Percentiles rank a stretch among this genome's conserved stretches.
Conservation (phyloP, 2,329 filamentous ascomycete species). For the Fonsecaea multimorphosa region DNA sequence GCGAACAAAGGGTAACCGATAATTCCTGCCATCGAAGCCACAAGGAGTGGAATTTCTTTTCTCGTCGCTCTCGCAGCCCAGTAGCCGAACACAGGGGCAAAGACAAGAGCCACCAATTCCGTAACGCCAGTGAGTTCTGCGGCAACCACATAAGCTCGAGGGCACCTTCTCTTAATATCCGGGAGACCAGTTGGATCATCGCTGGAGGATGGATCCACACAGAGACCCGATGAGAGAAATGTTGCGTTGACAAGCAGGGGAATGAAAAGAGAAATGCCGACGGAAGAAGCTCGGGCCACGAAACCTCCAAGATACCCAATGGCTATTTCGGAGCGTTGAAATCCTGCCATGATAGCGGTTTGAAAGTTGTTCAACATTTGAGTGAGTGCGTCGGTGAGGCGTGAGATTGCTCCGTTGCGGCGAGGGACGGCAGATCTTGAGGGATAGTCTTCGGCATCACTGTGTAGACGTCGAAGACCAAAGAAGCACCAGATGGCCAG, state of each 20-base stretch:
- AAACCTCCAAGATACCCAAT: conserved; percentile 93
- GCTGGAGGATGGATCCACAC: conserved; percentile 57
- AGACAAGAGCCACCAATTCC: conserved; percentile 82
- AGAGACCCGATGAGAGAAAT: conserved; percentile 81
- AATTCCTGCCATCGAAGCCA: conserved; percentile 75
- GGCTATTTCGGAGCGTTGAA: conserved; percentile 77
- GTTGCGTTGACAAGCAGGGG: conserved; percentile 91
- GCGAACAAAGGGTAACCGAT: conserved; percentile 79
- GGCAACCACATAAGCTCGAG: conserved; percentile 84
- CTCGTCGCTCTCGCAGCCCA: conserved; percentile 71
- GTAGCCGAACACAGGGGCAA: conserved; percentile 86
- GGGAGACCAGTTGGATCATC: conserved; percentile 44
- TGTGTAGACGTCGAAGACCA: conserved; percentile 70
- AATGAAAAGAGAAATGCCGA: conserved; percentile 93
- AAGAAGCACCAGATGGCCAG: conserved; percentile 79
- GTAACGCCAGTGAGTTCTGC: conserved; percentile 87
- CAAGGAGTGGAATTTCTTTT: conserved; percentile 75
- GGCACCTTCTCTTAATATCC: conserved; percentile 84
- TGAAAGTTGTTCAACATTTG: conserved; percentile 42
- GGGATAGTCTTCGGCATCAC: conserved; percentile 79
- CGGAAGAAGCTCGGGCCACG: conserved; percentile 90
- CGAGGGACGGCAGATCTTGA: not conserved
- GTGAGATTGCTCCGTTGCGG: not conserved
- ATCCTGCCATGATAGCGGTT: conserved; percentile 71
- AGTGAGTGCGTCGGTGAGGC: conserved; percentile 4